These are phyloP conservation scores for Peterozyma toletana DNA, from an alignment of 805 yeast genomes.

Conservation along the genomic window DNA sequence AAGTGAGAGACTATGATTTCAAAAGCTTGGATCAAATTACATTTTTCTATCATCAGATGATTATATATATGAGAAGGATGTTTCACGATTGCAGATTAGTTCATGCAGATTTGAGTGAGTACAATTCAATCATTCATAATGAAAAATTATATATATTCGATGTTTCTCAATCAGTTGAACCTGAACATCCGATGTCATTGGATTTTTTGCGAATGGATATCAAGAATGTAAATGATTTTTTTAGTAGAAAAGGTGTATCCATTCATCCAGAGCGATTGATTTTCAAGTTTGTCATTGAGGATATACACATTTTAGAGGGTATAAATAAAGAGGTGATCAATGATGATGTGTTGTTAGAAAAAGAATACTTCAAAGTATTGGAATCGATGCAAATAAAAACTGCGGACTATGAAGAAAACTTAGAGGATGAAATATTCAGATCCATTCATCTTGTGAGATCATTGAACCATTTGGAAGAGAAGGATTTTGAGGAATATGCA, in stretches of 20 bases:
- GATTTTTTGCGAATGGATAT: constrained; percentile 97
- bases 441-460: constrained; percentile 72
- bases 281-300: constrained; percentile 68
- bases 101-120: constrained; percentile 96
- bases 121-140: constrained; percentile 82
- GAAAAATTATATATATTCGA: constrained; percentile 80
- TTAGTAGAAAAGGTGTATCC: constrained; percentile 62
- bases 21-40: constrained; percentile 58
- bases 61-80: constrained; percentile 79
- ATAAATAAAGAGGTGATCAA: constrained; percentile 29
- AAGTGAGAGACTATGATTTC: constrained; percentile 77
- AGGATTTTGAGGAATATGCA: constrained; percentile 75
- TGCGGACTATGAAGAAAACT: constrained; percentile 44
- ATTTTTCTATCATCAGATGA: constrained; percentile 66
- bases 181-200: constrained; percentile 94
- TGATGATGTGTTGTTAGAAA: constrained; percentile 26
- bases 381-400: constrained; percentile 51
- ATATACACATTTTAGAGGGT: constrained; percentile 26
- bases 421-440: constrained; percentile 80
- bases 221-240: constrained; percentile 88
- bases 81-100: constrained; percentile 85
- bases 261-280: constrained; percentile 78
- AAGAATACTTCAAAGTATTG: constrained; percentile 26
- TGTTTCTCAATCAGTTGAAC: constrained; percentile 96
- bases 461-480: constrained; percentile 78